Base-by-base conservation (phyloP, 2,329 filamentous ascomycete genomes). In the Aureobasidium lini region DNA sequence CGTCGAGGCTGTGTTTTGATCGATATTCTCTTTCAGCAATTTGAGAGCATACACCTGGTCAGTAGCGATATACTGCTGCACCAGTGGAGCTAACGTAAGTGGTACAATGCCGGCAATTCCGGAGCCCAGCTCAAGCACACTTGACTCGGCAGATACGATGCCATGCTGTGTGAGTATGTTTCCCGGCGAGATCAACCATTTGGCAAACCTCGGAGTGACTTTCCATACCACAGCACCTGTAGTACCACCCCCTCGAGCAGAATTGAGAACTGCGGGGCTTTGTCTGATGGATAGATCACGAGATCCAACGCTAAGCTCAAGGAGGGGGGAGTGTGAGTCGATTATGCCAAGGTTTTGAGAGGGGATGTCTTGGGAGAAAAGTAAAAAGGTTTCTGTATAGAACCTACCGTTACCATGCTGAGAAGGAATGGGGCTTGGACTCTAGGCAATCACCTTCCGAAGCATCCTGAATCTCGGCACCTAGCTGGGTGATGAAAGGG, bases 151-250 rank as follows among this genome's bases (percentile, higher is more conserved):
- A 28, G 76, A 72, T 7, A 93, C 77, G 53, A 86, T 67, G 47
- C 73, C 75, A 59, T 73, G 66, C 39, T 73, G 71, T 74, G 86
- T 84, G 49, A 96, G 79, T 0, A 84, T 71, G 70, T 90, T 91
- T 32, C 72, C 69, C 1, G 80, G 72, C 3, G 80, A 79, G 36
- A 84, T 79, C 47, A 97, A 80, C 90, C 90, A 97, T 64, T 84
- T 77, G 23, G 92, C 89, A 68, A 97, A 85, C 46, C 85, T 77
- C 8, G 92, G 90, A 0, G 90, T 93, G 65, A 96, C 87, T 72
- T 89, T 91, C 94, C 94, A 99, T 8, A 97, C 78, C 16, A 96
- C 84, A 68, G 88, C 88, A 47, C 88, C 87, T 1, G 88, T 91
- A 1, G 88, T 91, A 1, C 87, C 88, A 11, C 81, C 86, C 31